Conservation (phyloP, 2,329 filamentous ascomycete genomes). For the Nothopassalora personata region DNA sequence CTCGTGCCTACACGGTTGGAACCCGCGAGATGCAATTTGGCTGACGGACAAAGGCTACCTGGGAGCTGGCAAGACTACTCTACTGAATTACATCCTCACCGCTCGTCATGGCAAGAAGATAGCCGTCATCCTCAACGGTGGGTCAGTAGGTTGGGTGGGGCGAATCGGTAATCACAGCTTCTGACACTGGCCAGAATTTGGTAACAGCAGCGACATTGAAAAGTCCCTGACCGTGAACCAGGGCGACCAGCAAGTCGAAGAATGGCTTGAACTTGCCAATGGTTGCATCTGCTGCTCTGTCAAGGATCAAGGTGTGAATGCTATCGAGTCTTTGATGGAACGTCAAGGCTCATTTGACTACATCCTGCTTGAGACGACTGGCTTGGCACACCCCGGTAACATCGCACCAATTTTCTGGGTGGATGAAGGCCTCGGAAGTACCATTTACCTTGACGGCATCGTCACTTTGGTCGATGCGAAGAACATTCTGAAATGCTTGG, state of each 20-base stretch:
- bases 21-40: not conserved
- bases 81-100: conserved; percentile 92
- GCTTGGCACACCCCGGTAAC: conserved; percentile 90
- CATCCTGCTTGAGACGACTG: conserved; percentile 93
- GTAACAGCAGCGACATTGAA: conserved; percentile 74
- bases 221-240: conserved; percentile 90
- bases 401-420: conserved; percentile 97
- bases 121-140: conserved; percentile 91
- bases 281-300: conserved; percentile 98
- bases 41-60: conserved; percentile 64
- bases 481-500: conserved; percentile 77
- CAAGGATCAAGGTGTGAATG: conserved; percentile 91
- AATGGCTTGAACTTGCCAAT: conserved; percentile 95
- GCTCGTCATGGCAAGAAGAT: conserved; percentile 96
- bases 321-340: conserved; percentile 93
- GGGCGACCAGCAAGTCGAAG: conserved; percentile 67
- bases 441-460: conserved; percentile 94
- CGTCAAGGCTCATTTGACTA: conserved; percentile 93
- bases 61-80: conserved; percentile 89
- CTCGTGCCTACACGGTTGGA: not conserved
- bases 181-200: conserved; percentile 30
- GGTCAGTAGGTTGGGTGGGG: conserved; percentile 24
- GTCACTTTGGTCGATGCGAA: conserved; percentile 94
- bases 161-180: not conserved
- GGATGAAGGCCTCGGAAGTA: conserved; percentile 89